Base-by-base conservation (phyloP, 176 grass and related monocot species). In the Miscanthus lutarioriparius region DNA sequence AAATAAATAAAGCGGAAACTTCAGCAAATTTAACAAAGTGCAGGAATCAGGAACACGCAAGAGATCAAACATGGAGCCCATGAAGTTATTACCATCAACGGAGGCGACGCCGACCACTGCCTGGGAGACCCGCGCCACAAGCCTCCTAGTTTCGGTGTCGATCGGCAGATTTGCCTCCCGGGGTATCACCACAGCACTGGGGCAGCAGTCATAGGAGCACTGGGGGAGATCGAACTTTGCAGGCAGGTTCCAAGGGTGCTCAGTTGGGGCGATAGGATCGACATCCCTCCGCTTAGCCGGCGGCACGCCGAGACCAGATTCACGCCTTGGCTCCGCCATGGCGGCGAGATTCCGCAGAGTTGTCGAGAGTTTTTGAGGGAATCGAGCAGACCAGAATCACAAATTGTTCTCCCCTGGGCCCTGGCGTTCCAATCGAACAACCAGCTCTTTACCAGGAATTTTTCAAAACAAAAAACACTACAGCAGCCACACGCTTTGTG, bases 151-250 rank as follows among this genome's bases (percentile, higher is more conserved):
- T n/a, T 45, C 17, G 2, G 68, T 26, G 16, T 33, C 51, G 23
- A 82, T 82, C 27, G 25, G 22, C 14, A 82, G 53, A 53, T 82
- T 82, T 14, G 53, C 80, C 53, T 82, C 80, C 5, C 37, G 32
- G 32, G 35, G 35, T 36, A 36, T 36, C 35, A 36, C 35, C 35
- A 36, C 35, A 36, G 35, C 35, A 36, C 35, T 36, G 5, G 35
- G 35, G 35, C 32, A 32, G 32, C 32, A 36, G 7, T 37, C 4
- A 37, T 35, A 5, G 5, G 67, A 70, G 67, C 36, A 27, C 47
- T 70, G 33, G 67, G 37, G 33, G 7, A 82, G 6, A 6, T 6
- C 1, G 22, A 82, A 1, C 12, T 0, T 7, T 10, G 20, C 66
- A 10, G 66, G 79, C 13, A 81, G 65, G 16, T 81, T 54, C 79